Conservation (phyloP, 2,329 filamentous ascomycete genomes). For the Zymoseptoria ardabiliae region DNA sequence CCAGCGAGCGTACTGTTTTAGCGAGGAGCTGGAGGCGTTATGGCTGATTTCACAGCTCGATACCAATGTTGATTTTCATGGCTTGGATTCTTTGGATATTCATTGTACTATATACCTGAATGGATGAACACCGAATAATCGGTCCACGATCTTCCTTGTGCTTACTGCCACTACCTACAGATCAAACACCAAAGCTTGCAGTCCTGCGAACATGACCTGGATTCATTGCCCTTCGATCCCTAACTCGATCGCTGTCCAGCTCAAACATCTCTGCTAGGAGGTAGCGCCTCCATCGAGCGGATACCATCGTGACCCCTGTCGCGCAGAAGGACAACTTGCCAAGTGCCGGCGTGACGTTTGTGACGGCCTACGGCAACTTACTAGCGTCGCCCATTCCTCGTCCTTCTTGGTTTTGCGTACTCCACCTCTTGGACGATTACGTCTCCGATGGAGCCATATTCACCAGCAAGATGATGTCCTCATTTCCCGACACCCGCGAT, state of each 20-base stretch:
- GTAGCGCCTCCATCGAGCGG: too few relatives aligned
- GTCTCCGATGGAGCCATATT: background rate
- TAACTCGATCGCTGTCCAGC: too few relatives aligned
- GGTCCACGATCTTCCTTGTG: too few relatives aligned
- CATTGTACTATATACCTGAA: background rate
- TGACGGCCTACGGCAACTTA: background rate
- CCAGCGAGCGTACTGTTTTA: conserved; percentile 1
- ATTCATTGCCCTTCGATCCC: too few relatives aligned
- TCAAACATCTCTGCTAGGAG: too few relatives aligned
- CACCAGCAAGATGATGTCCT: background rate
- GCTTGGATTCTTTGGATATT: background rate
- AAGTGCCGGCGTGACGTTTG: too few relatives aligned
- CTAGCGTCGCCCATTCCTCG: background rate
- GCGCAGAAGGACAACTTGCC: too few relatives aligned
- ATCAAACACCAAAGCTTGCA: too few relatives aligned
- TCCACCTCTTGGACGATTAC: background rate
- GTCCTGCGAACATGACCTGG: too few relatives aligned
- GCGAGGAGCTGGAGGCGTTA: conserved; percentile 12
- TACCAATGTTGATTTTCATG: background rate
- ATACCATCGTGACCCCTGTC: too few relatives aligned
- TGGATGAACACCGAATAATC: background rate
- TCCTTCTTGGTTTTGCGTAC: background rate
- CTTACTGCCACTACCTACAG: too few relatives aligned
- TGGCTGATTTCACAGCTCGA: background rate
- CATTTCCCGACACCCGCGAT: background rate